Evolutionary conservation across 805 yeast genomes (phyloP).

Genomic region (Candida suzukii): DNA sequence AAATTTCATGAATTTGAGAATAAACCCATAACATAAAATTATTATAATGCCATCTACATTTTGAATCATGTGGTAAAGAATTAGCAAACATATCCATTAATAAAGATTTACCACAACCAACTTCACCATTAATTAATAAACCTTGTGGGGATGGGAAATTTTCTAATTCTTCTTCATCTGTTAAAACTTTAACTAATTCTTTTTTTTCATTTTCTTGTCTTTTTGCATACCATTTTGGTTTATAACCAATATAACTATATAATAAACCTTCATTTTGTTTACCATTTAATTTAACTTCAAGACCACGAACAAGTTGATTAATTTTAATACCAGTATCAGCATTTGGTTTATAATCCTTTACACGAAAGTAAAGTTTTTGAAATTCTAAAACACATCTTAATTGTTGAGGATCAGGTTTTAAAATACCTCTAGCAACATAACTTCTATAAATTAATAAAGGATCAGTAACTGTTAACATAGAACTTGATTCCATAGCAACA

Average conservation of each 20-base stretch:
- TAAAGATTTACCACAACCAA: constrained; percentile 73
- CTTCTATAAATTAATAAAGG: constrained; percentile 52
- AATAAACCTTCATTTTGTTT: constrained; percentile 10
- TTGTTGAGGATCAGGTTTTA: constrained; percentile 52
- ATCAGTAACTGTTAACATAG: constrained; percentile 37
- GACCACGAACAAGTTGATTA: constrained; percentile 27
- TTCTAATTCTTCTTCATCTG: constrained; percentile 58
- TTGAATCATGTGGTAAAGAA: constrained; percentile 54
- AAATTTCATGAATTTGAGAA: constrained; percentile 50
- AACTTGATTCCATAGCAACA: background rate
- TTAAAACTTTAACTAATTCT: constrained; percentile 41
- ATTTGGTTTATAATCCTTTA: constrained; percentile 54
- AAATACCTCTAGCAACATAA: constrained; percentile 41
- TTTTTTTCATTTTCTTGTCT: constrained; percentile 7
- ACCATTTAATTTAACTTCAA: constrained; percentile 21
- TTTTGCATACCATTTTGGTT: constrained; percentile 22
- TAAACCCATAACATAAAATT: constrained; percentile 66
- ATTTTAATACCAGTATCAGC: constrained; percentile 37
- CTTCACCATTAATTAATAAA: constrained; percentile 54
- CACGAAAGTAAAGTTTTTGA: constrained; percentile 51
- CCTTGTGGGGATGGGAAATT: constrained; percentile 60
- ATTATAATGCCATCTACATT: constrained; percentile 66
- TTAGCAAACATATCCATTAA: constrained; percentile 65
- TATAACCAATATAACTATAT: constrained; percentile 20
- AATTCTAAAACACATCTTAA: constrained; percentile 56